phyloP scores from a whole-genome alignment of 2,329 filamentous ascomycete genomes.

The Diaporthe aspalathi region DNA sequence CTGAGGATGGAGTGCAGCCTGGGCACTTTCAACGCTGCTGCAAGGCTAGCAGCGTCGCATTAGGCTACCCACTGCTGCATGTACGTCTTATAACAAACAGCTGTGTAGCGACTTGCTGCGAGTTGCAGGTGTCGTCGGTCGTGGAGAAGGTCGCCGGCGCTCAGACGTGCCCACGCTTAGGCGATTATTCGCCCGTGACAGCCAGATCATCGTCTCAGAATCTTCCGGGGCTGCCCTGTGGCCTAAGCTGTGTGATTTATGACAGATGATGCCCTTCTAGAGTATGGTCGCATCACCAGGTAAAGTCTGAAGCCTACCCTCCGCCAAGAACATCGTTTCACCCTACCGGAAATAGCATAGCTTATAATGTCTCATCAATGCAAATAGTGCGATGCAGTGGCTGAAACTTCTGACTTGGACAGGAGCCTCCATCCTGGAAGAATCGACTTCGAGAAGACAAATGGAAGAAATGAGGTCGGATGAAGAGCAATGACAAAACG shows the following conservation, averaged over 20 bases:
- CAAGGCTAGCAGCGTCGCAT: slow-evolving; percentile 35
- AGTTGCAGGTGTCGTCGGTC: not conserved
- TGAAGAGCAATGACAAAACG: slow-evolving; percentile 3
- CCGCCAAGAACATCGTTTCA: slow-evolving; percentile 35
- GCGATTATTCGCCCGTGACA: slow-evolving; percentile 24
- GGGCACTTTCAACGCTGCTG: not conserved
- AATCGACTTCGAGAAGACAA: slow-evolving; percentile 31
- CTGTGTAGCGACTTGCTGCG: not conserved
- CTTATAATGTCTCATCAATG: slow-evolving; percentile 34
- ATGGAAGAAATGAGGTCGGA: slow-evolving; percentile 8
- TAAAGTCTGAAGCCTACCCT: not conserved
- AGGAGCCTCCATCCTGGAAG: not conserved
- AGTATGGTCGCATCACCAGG: not conserved
- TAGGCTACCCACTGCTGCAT: slow-evolving; percentile 26
- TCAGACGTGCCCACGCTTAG: slow-evolving; percentile 25
- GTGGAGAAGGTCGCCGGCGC: slow-evolving; percentile 9
- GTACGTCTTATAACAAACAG: slow-evolving; percentile 6
- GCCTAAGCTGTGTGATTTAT: slow-evolving; percentile 14
- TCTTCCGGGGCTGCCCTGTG: slow-evolving; percentile 19
- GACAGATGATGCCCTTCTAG: not conserved
- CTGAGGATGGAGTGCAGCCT: not conserved
- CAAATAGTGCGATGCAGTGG: slow-evolving; percentile 31
- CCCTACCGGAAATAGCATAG: slow-evolving; percentile 24
- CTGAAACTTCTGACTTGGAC: slow-evolving; percentile 33
- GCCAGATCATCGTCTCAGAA: slow-evolving; percentile 25